These are phyloP conservation scores for Claviceps pusilla DNA, from an alignment of 2,329 filamentous ascomycete species.

Conservation along the genomic window DNA sequence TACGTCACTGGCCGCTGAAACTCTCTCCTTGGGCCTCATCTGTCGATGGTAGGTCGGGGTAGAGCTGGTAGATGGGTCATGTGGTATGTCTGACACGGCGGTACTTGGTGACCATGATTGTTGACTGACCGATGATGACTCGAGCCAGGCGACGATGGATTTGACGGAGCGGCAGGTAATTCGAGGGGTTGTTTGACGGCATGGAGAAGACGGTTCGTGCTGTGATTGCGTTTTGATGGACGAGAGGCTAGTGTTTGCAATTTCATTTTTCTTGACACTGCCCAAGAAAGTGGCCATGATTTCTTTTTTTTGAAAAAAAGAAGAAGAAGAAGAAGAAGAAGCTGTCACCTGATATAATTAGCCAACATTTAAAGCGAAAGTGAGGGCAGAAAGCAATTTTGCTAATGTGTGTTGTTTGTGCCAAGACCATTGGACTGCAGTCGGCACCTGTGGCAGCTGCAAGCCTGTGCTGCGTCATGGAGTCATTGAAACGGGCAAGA, in stretches of 20 bases:
- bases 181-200: neutral
- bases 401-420: neutral
- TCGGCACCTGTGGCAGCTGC: neutral
- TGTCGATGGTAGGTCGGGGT: neutral
- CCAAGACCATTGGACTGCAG: neutral
- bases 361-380: neutral
- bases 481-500: neutral
- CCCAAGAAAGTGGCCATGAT: slow-evolving; percentile 7
- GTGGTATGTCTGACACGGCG: neutral
- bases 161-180: slow-evolving; percentile 13
- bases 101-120: slow-evolving; percentile 1
- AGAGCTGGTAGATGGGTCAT: slow-evolving; percentile 3
- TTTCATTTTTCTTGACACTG: slow-evolving; percentile 8
- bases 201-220: slow-evolving; percentile 1
- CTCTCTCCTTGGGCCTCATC: neutral
- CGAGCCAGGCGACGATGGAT: slow-evolving; percentile 19
- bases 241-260: slow-evolving; percentile 15
- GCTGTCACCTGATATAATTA: neutral
- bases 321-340: neutral
- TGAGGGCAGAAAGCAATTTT: neutral
- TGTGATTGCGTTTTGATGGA: slow-evolving; percentile 13
- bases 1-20: slow-evolving; percentile 7
- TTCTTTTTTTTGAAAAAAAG: neutral
- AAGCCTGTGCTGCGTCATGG: neutral
- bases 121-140: slow-evolving; percentile 9